Evolutionary conservation across 495 filamentous ascomycete species (phyloP).

Genomic region (Chaetomium cochliodes): DNA sequence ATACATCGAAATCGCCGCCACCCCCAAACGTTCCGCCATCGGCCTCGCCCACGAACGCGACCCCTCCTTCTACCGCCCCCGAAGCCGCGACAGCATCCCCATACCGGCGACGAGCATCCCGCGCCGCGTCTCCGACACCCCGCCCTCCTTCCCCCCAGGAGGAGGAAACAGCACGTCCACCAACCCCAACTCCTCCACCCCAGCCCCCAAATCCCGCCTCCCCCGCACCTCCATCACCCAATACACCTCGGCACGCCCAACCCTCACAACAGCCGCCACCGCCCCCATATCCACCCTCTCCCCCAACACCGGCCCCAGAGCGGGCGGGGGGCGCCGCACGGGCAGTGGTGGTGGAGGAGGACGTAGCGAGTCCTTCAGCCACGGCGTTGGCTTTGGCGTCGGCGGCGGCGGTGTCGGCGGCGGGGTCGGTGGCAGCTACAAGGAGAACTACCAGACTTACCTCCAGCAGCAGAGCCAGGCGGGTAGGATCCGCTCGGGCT

Average conservation of each 20-base stretch:
- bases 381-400: background rate
- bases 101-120: conserved; percentile 38
- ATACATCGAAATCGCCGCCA: conserved; percentile 48
- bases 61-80: conserved; percentile 42
- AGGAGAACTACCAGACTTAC: conserved; percentile 14
- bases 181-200: background rate
- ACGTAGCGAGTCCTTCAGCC: conserved; percentile 15
- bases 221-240: conserved; percentile 39
- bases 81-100: conserved; percentile 45
- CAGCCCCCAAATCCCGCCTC: conserved; percentile 35
- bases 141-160: background rate
- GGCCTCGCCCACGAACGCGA: conserved; percentile 45
- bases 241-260: conserved; percentile 31
- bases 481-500: conserved; percentile 21
- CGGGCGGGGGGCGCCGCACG: background rate
- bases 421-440: conserved; percentile 10
- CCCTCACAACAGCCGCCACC: conserved; percentile 26
- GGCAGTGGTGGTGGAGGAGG: background rate
- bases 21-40: conserved; percentile 43
- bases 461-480: background rate
- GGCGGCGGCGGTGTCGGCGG: background rate
- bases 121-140: conserved; percentile 39
- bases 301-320: background rate
- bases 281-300: conserved; percentile 18
- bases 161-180: no score